A percentile compares a stretch with the other conserved stretches of the same genome.
Evolutionary conservation across 2,329 filamentous ascomycete species (phyloP).

Genomic region (Colletotrichum viniferum): DNA sequence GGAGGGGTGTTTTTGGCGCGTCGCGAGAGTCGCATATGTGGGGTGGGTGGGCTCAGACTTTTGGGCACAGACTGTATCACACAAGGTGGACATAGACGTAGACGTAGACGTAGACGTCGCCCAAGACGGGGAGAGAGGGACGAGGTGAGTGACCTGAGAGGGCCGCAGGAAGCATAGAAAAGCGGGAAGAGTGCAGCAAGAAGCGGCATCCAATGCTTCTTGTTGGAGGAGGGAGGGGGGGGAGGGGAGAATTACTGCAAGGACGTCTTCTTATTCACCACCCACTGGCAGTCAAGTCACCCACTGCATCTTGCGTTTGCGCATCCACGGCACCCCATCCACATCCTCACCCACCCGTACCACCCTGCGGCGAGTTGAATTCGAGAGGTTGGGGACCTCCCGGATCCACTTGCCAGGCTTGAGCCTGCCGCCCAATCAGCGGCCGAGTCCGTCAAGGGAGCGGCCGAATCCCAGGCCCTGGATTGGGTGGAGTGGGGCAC

Average conservation of each 20-base stretch:
- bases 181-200: conserved; percentile 14
- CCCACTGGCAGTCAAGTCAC: not conserved
- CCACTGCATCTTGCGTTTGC: not conserved
- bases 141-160: conserved; percentile 4
- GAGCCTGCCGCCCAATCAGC: conserved; percentile 9
- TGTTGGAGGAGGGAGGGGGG: not conserved
- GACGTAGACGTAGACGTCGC: not conserved
- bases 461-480: conserved; percentile 5
- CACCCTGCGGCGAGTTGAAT: conserved; percentile 25
- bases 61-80: no score
- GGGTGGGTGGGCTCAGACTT: no score
- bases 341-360: conserved; percentile 3
- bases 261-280: not conserved
- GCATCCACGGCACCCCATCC: not conserved
- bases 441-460: not conserved
- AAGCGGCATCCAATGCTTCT: conserved; percentile 9
- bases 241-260: not conserved
- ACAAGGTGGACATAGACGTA: not conserved
- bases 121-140: not conserved
- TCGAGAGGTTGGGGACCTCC: conserved; percentile 37
- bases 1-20: no score
- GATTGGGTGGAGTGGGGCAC: not conserved
- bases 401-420: conserved; percentile 16
- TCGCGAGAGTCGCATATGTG: no score
- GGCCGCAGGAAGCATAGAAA: conserved; percentile 1